Percentiles rank a stretch among this genome's conserved stretches.
phyloP scores from a whole-genome alignment of 179 eudicot genomes.

The Silene vulgaris region DNA sequence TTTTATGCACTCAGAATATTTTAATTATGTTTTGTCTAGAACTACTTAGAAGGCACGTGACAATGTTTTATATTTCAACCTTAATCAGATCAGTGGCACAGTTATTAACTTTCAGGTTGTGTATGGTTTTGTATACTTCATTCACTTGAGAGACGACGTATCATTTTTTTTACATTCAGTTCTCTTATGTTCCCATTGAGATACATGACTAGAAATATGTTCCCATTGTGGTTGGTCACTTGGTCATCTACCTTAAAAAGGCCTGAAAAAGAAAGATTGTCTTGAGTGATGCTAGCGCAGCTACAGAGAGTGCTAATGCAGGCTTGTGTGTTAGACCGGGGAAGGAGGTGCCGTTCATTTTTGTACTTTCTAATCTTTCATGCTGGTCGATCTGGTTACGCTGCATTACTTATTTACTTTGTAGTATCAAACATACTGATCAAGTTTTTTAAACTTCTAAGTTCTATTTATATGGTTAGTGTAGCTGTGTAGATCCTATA shows the following conservation, averaged over 20 bases:
- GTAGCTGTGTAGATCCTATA: not conserved
- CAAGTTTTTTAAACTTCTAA: not conserved
- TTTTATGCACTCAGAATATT: not conserved
- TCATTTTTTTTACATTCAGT: no score
- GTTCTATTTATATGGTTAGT: not conserved
- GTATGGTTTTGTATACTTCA: not conserved
- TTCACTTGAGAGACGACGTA: not conserved
- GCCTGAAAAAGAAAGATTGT: not conserved
- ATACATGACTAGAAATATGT: not conserved
- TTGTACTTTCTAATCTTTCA: no score
- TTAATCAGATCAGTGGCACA: not conserved
- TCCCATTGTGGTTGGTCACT: not conserved
- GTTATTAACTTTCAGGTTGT: not conserved
- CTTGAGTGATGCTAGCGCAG: not conserved
- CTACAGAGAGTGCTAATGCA: not conserved
- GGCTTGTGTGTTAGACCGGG: not conserved
- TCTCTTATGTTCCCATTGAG: not conserved
- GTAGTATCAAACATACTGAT: slow-evolving; percentile 3
- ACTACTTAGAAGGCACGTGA: not conserved
- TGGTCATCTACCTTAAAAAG: not conserved
- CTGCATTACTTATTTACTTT: not conserved
- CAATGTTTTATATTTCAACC: not conserved
- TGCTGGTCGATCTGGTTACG: not conserved
- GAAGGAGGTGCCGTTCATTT: no score
- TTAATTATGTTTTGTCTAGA: not conserved